Evolutionary conservation across 1,139 yeast genomes (phyloP), one percentile per base, ranked within the genome.

Genomic region (Zygosaccharomyces pseudobailii): DNA sequence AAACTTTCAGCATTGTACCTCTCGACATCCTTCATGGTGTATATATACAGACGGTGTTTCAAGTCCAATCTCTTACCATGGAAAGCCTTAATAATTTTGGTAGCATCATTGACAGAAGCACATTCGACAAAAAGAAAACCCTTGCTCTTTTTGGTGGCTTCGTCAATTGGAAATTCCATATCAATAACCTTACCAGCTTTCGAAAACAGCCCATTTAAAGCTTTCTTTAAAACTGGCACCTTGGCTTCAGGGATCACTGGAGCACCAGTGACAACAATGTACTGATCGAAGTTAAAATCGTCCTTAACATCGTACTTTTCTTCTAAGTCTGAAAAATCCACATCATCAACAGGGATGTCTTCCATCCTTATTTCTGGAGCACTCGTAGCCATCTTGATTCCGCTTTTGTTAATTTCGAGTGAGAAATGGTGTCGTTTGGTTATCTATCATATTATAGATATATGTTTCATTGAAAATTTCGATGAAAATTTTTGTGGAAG

Each of bases 181-280:
- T 68, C 68, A 21, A 61, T 58, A 10, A 70, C 71, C 36, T 63
- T 63, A 45, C 85, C 85, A 36, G 86, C 92, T 52, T 80, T 76
- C 50, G 80, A 72, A 64, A 92, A 84, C 50, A 87, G 76, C 72
- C 90, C 92, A 61, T 78, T 80, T 62, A 94, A 77, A 45, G 94
- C 97, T 66, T 87, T 90, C 60, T 83, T 78, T 65, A 94, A 79
- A 47, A 87, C 82, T 41, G 89, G 87, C 38, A 83, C 87, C 71
- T 94, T 94, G 47, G 88, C 69, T 64, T 85, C 95, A 47, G 97
- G 96, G 22, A 96, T 95, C 55, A 88, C 75, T 55, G 99, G 99
- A 5, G 96, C 92, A 41, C 98, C 98, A 67, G 89, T 97, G 45
- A 89, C 85, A 25, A 92, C 87, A 50, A 92, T 81, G 65, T 82